Percentiles rank a stretch among this genome's conserved stretches.
phyloP scores from a whole-genome alignment of 345 rosid species.

The Stellera chamaejasme region DNA sequence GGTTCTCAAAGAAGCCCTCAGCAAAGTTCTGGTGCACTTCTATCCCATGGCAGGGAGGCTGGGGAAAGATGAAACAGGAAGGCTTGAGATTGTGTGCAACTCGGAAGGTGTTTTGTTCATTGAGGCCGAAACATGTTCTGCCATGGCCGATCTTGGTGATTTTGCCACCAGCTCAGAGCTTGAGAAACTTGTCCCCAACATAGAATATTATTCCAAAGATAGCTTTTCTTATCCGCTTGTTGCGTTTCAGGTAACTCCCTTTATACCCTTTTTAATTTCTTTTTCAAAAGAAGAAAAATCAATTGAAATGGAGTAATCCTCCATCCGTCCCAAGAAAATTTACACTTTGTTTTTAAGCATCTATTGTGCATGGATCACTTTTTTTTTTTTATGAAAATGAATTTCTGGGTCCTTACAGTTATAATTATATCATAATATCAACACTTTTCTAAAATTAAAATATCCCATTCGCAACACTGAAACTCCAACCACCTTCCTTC shows the following conservation, averaged over 20 bases:
- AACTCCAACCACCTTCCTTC: no score
- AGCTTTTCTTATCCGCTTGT: constrained; percentile 20
- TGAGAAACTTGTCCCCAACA: constrained; percentile 14
- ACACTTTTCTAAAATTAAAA: no score
- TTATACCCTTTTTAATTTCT: no score
- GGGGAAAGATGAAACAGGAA: constrained; percentile 14
- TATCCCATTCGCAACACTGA: no score
- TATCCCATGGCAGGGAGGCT: constrained; percentile 31
- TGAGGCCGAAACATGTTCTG: constrained; percentile 21
- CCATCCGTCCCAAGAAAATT: no score
- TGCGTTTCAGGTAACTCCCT: constrained; percentile 16
- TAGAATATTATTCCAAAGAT: constrained; percentile 10
- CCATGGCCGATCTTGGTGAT: constrained; percentile 19
- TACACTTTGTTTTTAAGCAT: no score
- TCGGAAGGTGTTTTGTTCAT: constrained; percentile 18
- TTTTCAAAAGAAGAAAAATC: no score
- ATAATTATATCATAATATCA: no score
- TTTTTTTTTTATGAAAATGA: no score
- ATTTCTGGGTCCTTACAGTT: no score
- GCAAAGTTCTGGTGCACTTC: constrained; percentile 24
- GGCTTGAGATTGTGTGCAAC: constrained; percentile 27
- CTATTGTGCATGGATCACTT: no score
- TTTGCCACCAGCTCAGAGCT: constrained; percentile 10
- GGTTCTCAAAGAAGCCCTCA: constrained; percentile 21
- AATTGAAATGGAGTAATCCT: no score